Evolutionary conservation across 164 flowering plant genomes (phyloP).

Genomic region (Magnolia sinica): DNA sequence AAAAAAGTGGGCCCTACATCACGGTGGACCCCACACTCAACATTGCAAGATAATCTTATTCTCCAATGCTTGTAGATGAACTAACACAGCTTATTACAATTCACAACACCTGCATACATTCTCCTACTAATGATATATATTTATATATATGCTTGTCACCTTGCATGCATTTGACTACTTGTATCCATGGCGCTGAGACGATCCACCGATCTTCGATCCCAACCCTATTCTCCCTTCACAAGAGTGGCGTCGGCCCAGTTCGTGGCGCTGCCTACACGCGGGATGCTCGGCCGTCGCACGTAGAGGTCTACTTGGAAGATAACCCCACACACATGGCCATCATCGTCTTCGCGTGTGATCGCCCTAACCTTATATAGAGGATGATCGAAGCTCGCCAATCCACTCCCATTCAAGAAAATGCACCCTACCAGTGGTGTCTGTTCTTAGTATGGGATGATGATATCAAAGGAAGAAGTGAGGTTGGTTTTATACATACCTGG

Average conservation of each 20-base stretch:
- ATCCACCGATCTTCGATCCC: too few relatives aligned
- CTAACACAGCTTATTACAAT: too few relatives aligned
- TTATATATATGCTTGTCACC: too few relatives aligned
- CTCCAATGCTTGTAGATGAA: too few relatives aligned
- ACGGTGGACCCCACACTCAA: too few relatives aligned
- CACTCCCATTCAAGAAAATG: slow-evolving; percentile 35
- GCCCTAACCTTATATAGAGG: slow-evolving; percentile 51
- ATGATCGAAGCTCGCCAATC: slow-evolving; percentile 48
- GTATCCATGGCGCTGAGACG: too few relatives aligned
- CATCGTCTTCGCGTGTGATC: slow-evolving; percentile 29
- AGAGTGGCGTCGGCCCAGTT: slow-evolving; percentile 40
- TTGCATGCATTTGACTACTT: background rate
- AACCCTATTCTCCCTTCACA: slow-evolving; percentile 7
- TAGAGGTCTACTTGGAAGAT: slow-evolving; percentile 46
- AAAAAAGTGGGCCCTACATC: too few relatives aligned
- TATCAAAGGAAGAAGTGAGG: background rate
- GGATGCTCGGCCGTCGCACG: slow-evolving; percentile 41
- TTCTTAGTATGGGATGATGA: background rate
- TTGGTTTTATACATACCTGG: slow-evolving; percentile 26
- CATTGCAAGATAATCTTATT: too few relatives aligned
- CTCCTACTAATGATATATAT: too few relatives aligned
- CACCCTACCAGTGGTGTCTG: slow-evolving; percentile 33
- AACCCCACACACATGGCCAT: slow-evolving; percentile 29
- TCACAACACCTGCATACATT: too few relatives aligned
- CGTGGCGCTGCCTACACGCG: slow-evolving; percentile 40